Base-by-base conservation (phyloP, 495 filamentous ascomycete genomes). In the Halenospora varia region DNA sequence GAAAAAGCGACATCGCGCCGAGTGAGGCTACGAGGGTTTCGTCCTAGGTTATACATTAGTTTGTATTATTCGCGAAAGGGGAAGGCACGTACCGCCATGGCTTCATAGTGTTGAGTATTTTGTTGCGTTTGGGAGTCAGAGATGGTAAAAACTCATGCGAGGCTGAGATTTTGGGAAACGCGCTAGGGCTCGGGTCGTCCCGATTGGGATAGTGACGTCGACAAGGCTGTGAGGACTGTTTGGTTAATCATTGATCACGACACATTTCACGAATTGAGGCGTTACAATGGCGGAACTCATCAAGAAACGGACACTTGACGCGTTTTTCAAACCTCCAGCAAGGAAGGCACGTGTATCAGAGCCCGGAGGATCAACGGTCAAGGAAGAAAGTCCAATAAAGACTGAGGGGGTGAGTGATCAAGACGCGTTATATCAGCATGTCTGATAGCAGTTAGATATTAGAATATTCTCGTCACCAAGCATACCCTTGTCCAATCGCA, bases 401-500 rank as follows among this genome's bases (percentile, higher is more conserved):
- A 3, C 47, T n/a, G 20, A 49, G 3, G 4, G 8, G 25, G 47
- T 25, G 47, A 49, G 47, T 25, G 19, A 6, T 49, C 47, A 25
- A 45, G 17, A 9, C 11, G 13, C 17, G 19, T 35, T 49, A 49
- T 9, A 24, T n/a, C n/a, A n/a, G n/a, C n/a, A n/a, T n/a, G n/a
- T n/a, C n/a, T n/a, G n/a, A n/a, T n/a, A n/a, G n/a, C n/a, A n/a
- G n/a, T n/a, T n/a, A n/a, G n/a, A n/a, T n/a, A 19, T n/a, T 56
- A 2, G 41, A 53, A 25, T 57, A 17, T 20, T 75, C 77, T 15
- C 62, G 66, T 18, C 86, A 90, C 64, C 51, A 70, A 13, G 78
- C 75, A 10, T 89, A 90, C 61, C 86, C 86, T 1, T 82, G 81
- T 58, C 75, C 85, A 29, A 80, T 90, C 41, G 65, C 78, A 9